Evolutionary conservation across 495 filamentous ascomycete species (phyloP).

Genomic region (Thozetella sp.): DNA sequence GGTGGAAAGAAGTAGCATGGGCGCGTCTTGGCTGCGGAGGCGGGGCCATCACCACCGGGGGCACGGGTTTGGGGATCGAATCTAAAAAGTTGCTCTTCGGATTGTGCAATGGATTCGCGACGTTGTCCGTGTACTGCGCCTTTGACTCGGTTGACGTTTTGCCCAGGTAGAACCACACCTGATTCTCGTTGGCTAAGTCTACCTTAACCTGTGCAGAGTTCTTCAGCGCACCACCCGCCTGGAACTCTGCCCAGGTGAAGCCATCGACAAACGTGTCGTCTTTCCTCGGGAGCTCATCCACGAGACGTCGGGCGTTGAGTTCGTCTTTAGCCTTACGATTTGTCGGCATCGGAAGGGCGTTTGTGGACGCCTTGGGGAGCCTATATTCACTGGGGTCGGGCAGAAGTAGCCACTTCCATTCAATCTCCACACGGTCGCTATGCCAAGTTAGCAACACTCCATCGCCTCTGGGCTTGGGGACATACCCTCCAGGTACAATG

Average conservation of each 20-base stretch:
- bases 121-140: constrained; percentile 89
- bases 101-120: constrained; percentile 54
- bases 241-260: constrained; percentile 82
- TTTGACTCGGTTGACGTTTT: constrained; percentile 87
- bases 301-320: constrained; percentile 56
- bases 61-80: constrained; percentile 54
- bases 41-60: constrained; percentile 19
- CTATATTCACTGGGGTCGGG: constrained; percentile 66
- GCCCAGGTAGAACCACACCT: constrained; percentile 90
- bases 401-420: constrained; percentile 76
- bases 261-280: constrained; percentile 72
- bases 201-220: constrained; percentile 53
- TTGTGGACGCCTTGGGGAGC: constrained; percentile 62
- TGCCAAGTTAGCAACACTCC: constrained; percentile 26
- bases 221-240: constrained; percentile 53
- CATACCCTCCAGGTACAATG: constrained; percentile 85
- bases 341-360: constrained; percentile 57
- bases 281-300: constrained; percentile 63
- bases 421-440: constrained; percentile 69
- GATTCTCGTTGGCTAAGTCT: constrained; percentile 67
- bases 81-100: constrained; percentile 65
- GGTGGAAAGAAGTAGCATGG: constrained; percentile 13
- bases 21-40: constrained; percentile 18
- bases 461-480: constrained; percentile 20
- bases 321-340: constrained; percentile 55